Evolutionary conservation across 495 filamentous ascomycete genomes (phyloP).

Genomic region (Trichoderma orchidacearum): DNA sequence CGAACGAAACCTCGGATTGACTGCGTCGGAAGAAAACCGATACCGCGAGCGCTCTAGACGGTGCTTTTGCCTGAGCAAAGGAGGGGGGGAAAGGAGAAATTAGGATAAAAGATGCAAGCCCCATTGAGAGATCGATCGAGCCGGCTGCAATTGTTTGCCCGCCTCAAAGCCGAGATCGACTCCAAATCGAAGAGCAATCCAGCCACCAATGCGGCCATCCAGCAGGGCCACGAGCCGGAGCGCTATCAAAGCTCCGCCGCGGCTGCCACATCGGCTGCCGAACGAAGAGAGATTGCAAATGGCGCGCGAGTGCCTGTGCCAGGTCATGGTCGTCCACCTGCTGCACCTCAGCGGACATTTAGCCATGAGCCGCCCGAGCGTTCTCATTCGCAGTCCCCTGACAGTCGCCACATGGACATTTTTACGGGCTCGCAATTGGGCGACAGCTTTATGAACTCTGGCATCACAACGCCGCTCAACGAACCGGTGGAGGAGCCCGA

Average conservation of each 20-base stretch:
- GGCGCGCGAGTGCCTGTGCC: not conserved
- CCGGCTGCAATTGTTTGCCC: not conserved
- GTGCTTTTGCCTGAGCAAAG: not conserved
- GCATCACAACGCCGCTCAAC: not conserved
- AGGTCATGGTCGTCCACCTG: not conserved
- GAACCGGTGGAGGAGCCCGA: not conserved
- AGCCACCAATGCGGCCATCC: not conserved
- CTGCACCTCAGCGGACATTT: not conserved
- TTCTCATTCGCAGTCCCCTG: not conserved
- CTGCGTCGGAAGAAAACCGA: too few relatives aligned
- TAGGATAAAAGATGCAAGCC: not conserved
- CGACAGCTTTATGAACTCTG: conserved; percentile 1
- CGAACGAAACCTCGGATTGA: too few relatives aligned
- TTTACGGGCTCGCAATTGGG: conserved; percentile 1
- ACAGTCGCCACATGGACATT: not conserved
- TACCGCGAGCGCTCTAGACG: too few relatives aligned
- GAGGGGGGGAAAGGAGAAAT: not conserved
- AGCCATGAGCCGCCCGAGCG: not conserved
- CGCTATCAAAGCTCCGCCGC: not conserved
- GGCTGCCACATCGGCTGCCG: not conserved
- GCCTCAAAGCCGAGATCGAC: not conserved
- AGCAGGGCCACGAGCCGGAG: not conserved
- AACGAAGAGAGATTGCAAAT: not conserved
- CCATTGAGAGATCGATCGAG: not conserved
- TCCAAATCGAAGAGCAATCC: not conserved